Evolutionary conservation across 2,329 filamentous ascomycete species (phyloP).

Genomic region (Akanthomyces lecanii): DNA sequence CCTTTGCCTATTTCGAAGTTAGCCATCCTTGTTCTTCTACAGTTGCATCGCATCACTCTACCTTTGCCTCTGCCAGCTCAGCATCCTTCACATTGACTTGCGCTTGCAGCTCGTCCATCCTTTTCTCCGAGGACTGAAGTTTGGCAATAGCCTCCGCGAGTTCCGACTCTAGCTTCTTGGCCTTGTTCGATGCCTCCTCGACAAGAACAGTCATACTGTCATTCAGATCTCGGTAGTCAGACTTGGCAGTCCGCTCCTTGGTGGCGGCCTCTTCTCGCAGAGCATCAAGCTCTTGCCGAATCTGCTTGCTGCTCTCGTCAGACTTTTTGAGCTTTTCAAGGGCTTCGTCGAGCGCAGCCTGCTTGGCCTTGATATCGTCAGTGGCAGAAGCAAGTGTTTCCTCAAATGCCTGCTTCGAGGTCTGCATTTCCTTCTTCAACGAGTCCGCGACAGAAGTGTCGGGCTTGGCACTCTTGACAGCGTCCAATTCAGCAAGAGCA

Average conservation of each 20-base stretch:
- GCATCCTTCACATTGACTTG: conserved; percentile 60
- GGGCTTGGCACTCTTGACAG: conserved; percentile 50
- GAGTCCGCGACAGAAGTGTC: conserved; percentile 53
- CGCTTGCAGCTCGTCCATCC: conserved; percentile 47
- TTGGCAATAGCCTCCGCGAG: conserved; percentile 41
- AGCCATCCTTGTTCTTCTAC: background rate
- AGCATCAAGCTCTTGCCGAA: conserved; percentile 51
- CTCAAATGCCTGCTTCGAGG: conserved; percentile 44
- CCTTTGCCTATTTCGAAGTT: conserved; percentile 39
- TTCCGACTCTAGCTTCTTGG: conserved; percentile 48
- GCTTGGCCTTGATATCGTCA: conserved; percentile 32
- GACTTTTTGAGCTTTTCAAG: conserved; percentile 31
- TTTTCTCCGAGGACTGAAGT: conserved; percentile 45
- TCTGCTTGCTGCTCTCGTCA: conserved; percentile 43
- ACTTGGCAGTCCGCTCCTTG: conserved; percentile 50
- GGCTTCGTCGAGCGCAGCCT: conserved; percentile 33
- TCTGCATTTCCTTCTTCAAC: conserved; percentile 46
- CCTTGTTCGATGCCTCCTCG: conserved; percentile 54
- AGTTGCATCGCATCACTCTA: conserved; percentile 28
- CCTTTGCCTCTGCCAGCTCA: conserved; percentile 59
- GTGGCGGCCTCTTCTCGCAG: conserved; percentile 48
- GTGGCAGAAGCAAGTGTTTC: conserved; percentile 36
- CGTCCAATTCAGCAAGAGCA: conserved; percentile 58
- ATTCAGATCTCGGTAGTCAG: conserved; percentile 61
- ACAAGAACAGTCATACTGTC: conserved; percentile 58